Evolutionary conservation across 2,329 filamentous ascomycete genomes (phyloP).

Genomic region (Leptographium wingfieldii): DNA sequence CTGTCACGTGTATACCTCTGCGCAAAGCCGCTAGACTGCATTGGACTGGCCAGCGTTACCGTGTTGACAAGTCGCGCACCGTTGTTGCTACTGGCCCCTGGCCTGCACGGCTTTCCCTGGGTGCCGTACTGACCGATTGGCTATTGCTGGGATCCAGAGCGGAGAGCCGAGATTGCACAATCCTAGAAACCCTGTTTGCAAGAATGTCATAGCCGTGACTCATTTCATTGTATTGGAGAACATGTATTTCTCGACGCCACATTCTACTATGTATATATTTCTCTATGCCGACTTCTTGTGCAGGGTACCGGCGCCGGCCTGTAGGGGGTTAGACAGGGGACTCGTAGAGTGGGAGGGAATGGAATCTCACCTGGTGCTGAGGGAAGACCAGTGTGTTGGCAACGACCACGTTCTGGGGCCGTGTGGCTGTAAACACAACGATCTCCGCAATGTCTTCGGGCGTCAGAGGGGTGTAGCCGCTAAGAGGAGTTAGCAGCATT

Average conservation of each 20-base stretch:
- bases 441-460: constrained; percentile 86
- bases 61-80: neutral
- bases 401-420: constrained; percentile 81
- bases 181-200: too few relatives aligned
- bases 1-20: neutral
- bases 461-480: constrained; percentile 69
- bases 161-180: too few relatives aligned
- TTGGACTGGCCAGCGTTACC: neutral
- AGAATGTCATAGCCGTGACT: neutral
- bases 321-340: neutral
- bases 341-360: neutral
- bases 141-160: too few relatives aligned
- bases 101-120: too few relatives aligned
- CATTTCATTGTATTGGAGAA: neutral
- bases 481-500: constrained; percentile 18
- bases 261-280: neutral
- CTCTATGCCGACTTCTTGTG: constrained; percentile 6
- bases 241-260: neutral
- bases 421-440: constrained; percentile 71
- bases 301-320: constrained; percentile 8
- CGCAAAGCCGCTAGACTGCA: too few relatives aligned
- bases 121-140: too few relatives aligned
- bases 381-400: constrained; percentile 82
- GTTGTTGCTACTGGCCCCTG: neutral
- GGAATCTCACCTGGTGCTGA: constrained; percentile 58